Evolutionary conservation across 2,329 filamentous ascomycete species (phyloP), one percentile per base, ranked within the genome.

Genomic region (Tolypocladium cylindrosporum): DNA sequence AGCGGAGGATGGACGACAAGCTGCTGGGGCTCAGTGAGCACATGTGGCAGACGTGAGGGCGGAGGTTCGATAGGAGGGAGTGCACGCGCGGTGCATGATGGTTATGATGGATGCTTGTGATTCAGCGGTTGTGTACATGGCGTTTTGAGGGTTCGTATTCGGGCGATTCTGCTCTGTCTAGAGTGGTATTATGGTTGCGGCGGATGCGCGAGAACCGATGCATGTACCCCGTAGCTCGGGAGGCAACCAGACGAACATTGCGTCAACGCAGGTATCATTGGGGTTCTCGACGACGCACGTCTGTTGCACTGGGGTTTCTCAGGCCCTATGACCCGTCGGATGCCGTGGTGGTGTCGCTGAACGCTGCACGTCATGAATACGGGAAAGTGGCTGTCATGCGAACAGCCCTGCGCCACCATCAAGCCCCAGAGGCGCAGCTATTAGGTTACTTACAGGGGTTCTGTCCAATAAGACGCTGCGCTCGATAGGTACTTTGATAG

Each of bases 1-100:
- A 83, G 76, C 79, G 88, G 67, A 80, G 82, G 67, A 80, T 91
- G 79, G 86, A 83, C 58, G 87, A 90, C 65, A 86, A 87, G 75
- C 70, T 89, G 66, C 71, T 89, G 60, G 82, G 81, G 64, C 74
- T 92, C 65, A 88, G 85, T 66, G 88, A 91, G 76, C 79, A 85
- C 65, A 84, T 89, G 82, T 90, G 84, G 85, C 81, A 86, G 72
- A 79, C 64, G 39, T 65, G 56, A 64, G 53, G 55, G 21, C 42
- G 2, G 54, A 10, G 11, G 16, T 19, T 37, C 31, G 5, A 14
- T 27, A 13, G n/a, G 2, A 6, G 13, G 14, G 24, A 9, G 27
- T 11, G 45, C 27, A 16, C 27, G 45, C 24, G 16, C 27, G 45
- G 45, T 19, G 48, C 36, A 27, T 27, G 21, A 34, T n/a, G 48